Evolutionary conservation across 805 yeast species (phyloP), one percentile per base, ranked within the genome.

Genomic region (Hanseniaspora mollemarum): DNA sequence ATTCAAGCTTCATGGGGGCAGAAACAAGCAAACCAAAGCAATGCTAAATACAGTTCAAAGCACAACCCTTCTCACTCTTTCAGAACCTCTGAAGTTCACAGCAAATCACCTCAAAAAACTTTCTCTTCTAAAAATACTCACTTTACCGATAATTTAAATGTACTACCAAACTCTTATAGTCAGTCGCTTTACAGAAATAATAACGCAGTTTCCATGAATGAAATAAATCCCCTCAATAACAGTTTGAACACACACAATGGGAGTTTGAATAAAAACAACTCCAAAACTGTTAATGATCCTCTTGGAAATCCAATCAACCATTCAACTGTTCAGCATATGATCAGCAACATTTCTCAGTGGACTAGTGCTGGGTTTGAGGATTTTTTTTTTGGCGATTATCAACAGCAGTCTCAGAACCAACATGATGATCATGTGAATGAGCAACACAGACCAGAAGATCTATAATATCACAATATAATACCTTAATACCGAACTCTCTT

Each of bases 291-390:
- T 15, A 26, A 38, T n/a, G 36, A 32, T 15, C 29, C 35, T 45
- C 21, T 16, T 9, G 32, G 18, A 8, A 60, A 59, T 45, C 62
- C 60, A 13, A 70, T 80, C 24, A 39, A 46, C 24, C 39, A 32
- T 19, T 46, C 51, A 12, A 40, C 51, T 16, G 74, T 81, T 1
- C 76, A 75, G 37, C 72, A 72, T 29, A 77, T 77, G 83, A 77
- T 77, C 57, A 76, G 69, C 58, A 76, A 77, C 56, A 77, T 77
- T 33, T 75, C 80, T 0, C 73, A 72, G 1, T 77, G 83, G 83
- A 77, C 81, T 63, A 1, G 64, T 63, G 21, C 53, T 51, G 31
- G 57, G 57, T 35, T 46, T 57, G 29, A 41, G 55, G 46, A 56
- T 44, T 37, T 54, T 52, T 24, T 39, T 16, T 32, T 31, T 32